phyloP scores from a whole-genome alignment of 1,284 basidiomycete genomes.

The Pyrrhoderma lamaoense region DNA sequence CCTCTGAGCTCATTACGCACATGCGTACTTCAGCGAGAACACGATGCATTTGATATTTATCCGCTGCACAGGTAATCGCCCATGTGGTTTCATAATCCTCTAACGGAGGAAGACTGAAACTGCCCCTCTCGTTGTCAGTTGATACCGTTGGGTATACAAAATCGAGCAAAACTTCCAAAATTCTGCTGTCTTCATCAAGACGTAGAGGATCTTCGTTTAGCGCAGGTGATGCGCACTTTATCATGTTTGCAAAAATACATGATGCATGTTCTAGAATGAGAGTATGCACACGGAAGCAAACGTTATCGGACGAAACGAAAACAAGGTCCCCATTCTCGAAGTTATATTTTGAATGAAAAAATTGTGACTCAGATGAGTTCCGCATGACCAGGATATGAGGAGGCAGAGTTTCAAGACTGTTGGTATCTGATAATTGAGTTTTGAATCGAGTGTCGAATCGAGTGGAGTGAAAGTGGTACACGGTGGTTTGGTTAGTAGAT shows the following conservation, averaged over 20 bases:
- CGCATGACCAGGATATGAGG: no score
- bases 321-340: slow-evolving; percentile 21
- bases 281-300: slow-evolving; percentile 13
- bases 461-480: no score
- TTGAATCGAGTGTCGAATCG: no score
- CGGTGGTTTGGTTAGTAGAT: no score
- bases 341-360: neutral
- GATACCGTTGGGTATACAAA: slow-evolving; percentile 11
- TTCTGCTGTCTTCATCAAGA: neutral
- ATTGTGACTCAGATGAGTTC: neutral
- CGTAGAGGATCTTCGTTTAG: slow-evolving; percentile 4
- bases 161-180: slow-evolving; percentile 6
- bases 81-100: neutral
- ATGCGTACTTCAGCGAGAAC: slow-evolving; percentile 2
- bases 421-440: no score
- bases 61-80: slow-evolving; percentile 6
- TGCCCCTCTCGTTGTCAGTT: neutral
- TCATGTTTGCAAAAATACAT: slow-evolving; percentile 12
- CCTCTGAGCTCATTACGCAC: neutral
- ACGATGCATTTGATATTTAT: slow-evolving; percentile 15
- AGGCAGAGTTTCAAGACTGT: no score
- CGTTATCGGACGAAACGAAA: slow-evolving; percentile 4
- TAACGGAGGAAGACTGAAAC: neutral
- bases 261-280: slow-evolving; percentile 11
- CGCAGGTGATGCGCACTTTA: slow-evolving; percentile 4